A percentile compares a stretch with the other conserved stretches of the same genome.
Conservation (phyloP, 352 stramenopile genomes). For the Phytophthora vignae region DNA sequence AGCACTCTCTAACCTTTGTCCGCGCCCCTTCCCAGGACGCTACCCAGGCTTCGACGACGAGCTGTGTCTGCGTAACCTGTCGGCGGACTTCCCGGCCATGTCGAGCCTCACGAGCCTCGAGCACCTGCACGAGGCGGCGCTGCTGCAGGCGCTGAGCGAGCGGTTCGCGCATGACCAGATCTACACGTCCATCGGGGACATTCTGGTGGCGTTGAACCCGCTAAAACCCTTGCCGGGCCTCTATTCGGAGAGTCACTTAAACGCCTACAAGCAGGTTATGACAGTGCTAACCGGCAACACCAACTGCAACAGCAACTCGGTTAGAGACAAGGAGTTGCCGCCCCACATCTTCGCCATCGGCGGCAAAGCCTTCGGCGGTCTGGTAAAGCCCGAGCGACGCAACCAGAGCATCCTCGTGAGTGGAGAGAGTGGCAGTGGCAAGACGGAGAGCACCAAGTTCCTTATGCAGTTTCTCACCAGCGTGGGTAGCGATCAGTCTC, state of each 20-base stretch:
- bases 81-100: constrained; percentile 59
- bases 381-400: constrained; percentile 62
- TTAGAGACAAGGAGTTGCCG: constrained; percentile 33
- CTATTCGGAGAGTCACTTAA: constrained; percentile 67
- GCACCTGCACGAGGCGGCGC: constrained; percentile 84
- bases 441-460: constrained; percentile 97
- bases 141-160: constrained; percentile 83
- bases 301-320: background rate
- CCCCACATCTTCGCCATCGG: constrained; percentile 94
- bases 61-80: constrained; percentile 76
- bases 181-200: constrained; percentile 90
- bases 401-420: constrained; percentile 95
- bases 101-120: constrained; percentile 80
- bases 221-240: constrained; percentile 72
- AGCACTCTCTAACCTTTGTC: background rate
- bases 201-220: constrained; percentile 87
- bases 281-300: constrained; percentile 9
- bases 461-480: constrained; percentile 96
- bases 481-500: constrained; percentile 61
- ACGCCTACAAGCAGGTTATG: constrained; percentile 73
- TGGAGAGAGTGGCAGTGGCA: constrained; percentile 94
- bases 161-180: constrained; percentile 81
- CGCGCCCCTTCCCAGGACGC: constrained; percentile 31
- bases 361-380: constrained; percentile 80
- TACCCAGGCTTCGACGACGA: constrained; percentile 45